phyloP scores from a whole-genome alignment of 306 rosid genomes.

The Acmispon strigosus region DNA sequence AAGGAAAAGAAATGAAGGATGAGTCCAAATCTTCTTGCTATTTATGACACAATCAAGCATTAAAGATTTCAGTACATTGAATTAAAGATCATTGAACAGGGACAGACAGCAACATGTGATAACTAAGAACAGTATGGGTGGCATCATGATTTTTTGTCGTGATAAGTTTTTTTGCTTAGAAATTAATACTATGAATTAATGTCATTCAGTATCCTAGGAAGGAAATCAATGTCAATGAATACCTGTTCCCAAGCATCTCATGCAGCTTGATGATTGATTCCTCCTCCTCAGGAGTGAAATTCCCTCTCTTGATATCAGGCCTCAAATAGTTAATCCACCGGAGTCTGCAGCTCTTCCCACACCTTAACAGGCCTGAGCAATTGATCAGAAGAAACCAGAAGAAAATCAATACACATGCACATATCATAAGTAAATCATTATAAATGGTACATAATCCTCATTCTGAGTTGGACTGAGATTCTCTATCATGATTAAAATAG shows the following conservation, averaged over 20 bases:
- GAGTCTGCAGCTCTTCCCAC: constrained; percentile 95
- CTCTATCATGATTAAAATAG: no score
- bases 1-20: neutral
- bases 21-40: neutral
- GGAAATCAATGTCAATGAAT: neutral
- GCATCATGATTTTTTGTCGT: neutral
- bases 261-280: constrained; percentile 62
- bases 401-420: neutral
- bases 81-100: neutral
- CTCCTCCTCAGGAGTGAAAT: constrained; percentile 78
- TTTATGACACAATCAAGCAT: neutral
- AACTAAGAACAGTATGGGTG: neutral
- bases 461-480: no score
- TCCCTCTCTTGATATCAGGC: constrained; percentile 96
- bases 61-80: neutral
- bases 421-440: no score
- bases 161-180: neutral
- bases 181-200: neutral
- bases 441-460: no score
- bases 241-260: constrained; percentile 81
- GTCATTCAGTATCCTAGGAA: neutral
- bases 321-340: constrained; percentile 80
- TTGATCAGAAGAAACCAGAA: neutral
- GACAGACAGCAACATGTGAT: neutral
- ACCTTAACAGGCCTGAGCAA: constrained; percentile 62